Evolutionary conservation across 768 basidiomycete species (phyloP), one percentile per base, ranked within the genome.

Genomic region (Solioccasus polychromus): DNA sequence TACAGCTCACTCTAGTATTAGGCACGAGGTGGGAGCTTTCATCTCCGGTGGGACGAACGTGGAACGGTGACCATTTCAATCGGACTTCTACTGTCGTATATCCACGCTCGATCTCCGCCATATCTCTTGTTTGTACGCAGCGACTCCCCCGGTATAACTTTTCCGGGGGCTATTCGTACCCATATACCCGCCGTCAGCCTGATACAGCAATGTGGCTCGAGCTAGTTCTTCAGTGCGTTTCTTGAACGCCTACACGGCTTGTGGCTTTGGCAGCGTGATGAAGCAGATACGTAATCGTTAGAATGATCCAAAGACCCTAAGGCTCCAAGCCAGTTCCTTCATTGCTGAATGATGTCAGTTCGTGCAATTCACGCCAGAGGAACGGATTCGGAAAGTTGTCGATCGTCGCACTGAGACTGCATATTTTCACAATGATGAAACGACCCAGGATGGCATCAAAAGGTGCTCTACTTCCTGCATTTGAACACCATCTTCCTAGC

Each of bases 311-410:
- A 4, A 4, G 14, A 2, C 50, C 20, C 29, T 56, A 45, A 15
- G 49, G 3, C 2, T 48, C 17, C 10, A 35, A 0, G 23, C 50
- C 56, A 5, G 42, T 47, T 2, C 46, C 45, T 8, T 30, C 55
- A n/a, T 31, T 57, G 25, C 49, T 36, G 11, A 54, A 25, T 2
- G 48, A 23, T 2, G 54, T 42, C 5, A 48, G 53, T 19, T 45
- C 53, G 1, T 51, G 54, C n/a, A n/a, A n/a, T n/a, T n/a, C n/a
- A n/a, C n/a, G n/a, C n/a, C n/a, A n/a, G n/a, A n/a, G n/a, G n/a
- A 44, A 51, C 17, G 55, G 31, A 10, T 55, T 55, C 4, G 53
- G 52, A 22, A 55, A 55, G 10, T 44, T 39, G 20, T 55, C 39
- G 26, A 55, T 47, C 15, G 54, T 42, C 44, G 55, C 26, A 2